Base-by-base conservation (phyloP, 139 green algal genomes). In the Asterochloris erici region DNA sequence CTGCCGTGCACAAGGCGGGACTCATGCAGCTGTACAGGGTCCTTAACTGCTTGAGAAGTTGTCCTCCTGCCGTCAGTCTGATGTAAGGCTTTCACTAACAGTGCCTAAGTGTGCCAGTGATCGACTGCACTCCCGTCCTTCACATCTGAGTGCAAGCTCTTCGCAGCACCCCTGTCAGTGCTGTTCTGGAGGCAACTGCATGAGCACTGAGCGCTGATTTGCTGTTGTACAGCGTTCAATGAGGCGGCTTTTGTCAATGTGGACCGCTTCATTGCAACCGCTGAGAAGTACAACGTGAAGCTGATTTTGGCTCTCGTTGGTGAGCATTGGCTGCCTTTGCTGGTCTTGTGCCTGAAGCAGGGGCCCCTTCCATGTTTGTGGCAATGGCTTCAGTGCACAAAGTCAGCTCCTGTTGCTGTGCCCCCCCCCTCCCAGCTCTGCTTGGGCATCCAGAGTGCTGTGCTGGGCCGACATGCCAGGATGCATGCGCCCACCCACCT, bases 261-360 rank as follows among this genome's bases (percentile, higher is more conserved):
- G 81, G 93, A 97, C 84, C 90, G 84, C 47, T 88, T 96, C 63
- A 38, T 97, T 29, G 84, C 89, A 47, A 83, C 88, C 24, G 91
- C 92, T 14, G 66, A 79, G 15, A 62, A 75, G 16, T 68, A 83
- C 16, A 89, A 90, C 6, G 79, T 97, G 61, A 82, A 79, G 26
- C 78, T 95, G 28, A 88, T 95, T 47, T 73, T 96, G 28, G 88
- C 85, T 0, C 84, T 97, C 17, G 70, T 88, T 0, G 91, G 96
- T 87, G 93, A 94, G 91, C 90, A 74, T 91, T 92, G 78, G 24
- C 27, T 28, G 79, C 77, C 68, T 64, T 11, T 29, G 70, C 17
- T 21, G 19, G 1, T 9, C 4, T 71, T 71, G 66, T 9, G 9
- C 17, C 19, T 54, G 38, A 54, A 54, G 38, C 6, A 54, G 38